Conservation (phyloP, 257 asterid species). For the Coffea canephora region DNA sequence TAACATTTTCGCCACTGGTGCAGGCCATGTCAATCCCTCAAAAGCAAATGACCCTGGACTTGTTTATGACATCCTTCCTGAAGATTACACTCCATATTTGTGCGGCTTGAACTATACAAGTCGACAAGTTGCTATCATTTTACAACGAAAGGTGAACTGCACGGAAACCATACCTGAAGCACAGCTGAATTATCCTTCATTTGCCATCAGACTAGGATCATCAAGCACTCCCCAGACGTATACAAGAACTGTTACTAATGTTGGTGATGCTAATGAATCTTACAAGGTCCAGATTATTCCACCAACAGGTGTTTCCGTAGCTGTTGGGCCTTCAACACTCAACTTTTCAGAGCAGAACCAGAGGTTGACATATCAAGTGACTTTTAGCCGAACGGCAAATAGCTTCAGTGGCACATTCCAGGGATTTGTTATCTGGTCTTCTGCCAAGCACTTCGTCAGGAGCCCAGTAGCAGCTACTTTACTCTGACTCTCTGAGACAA, state of each 20-base stretch:
- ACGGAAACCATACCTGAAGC: slow-evolving; percentile 24
- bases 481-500: background rate
- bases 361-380: slow-evolving; percentile 14
- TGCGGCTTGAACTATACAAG: slow-evolving; percentile 47
- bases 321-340: slow-evolving; percentile 10
- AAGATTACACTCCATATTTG: slow-evolving; percentile 44
- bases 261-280: slow-evolving; percentile 16
- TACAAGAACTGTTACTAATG: slow-evolving; percentile 25
- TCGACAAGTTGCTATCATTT: slow-evolving; percentile 14
- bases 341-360: slow-evolving; percentile 15
- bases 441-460: slow-evolving; percentile 9
- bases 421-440: slow-evolving; percentile 22
- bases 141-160: slow-evolving; percentile 28
- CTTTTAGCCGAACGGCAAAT: background rate
- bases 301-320: slow-evolving; percentile 12
- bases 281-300: slow-evolving; percentile 22
- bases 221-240: slow-evolving; percentile 2
- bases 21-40: slow-evolving; percentile 53
- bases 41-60: slow-evolving; percentile 50
- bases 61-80: slow-evolving; percentile 37
- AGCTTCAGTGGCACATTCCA: background rate
- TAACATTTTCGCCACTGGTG: slow-evolving; percentile 31
- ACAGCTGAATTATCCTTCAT: slow-evolving; percentile 45
- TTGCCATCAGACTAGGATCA: slow-evolving; percentile 20
- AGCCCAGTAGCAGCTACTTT: slow-evolving; percentile 22